These are phyloP conservation scores for Ceratocystis cubensis DNA, from an alignment of 2,329 filamentous ascomycete genomes.

Conservation along the genomic window DNA sequence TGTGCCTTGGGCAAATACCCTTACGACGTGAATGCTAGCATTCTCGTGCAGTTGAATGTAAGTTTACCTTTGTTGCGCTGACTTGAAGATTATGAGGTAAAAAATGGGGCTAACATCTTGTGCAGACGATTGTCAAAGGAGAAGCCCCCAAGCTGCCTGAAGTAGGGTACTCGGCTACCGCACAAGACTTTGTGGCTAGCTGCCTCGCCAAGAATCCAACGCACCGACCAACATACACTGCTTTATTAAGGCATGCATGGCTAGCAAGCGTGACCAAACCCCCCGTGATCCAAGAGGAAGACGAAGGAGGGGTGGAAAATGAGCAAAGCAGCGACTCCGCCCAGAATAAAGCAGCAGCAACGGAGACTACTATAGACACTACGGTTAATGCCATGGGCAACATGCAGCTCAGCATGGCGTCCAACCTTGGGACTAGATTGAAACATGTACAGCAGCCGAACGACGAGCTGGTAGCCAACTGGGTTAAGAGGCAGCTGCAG, in stretches of 20 bases:
- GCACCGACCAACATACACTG: slow-evolving; percentile 84
- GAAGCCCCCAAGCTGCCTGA: slow-evolving; percentile 81
- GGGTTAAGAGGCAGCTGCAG: slow-evolving; percentile 64
- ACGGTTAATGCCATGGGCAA: neutral
- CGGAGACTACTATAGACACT: neutral
- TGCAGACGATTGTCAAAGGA: slow-evolving; percentile 89
- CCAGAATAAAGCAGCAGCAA: neutral
- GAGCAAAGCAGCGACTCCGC: neutral
- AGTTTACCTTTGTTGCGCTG: slow-evolving; percentile 33
- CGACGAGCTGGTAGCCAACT: slow-evolving; percentile 73
- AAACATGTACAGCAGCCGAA: slow-evolving; percentile 33
- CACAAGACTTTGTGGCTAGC: slow-evolving; percentile 73
- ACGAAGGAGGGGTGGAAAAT: slow-evolving; percentile 43
- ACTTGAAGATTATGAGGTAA: neutral
- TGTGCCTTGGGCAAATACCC: slow-evolving; percentile 90
- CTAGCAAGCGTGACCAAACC: slow-evolving; percentile 63
- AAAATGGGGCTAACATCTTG: slow-evolving; percentile 18
- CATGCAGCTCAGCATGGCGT: neutral
- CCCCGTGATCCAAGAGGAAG: slow-evolving; percentile 58
- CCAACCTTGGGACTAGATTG: slow-evolving; percentile 6
- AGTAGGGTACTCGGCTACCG: slow-evolving; percentile 63
- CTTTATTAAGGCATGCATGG: slow-evolving; percentile 84
- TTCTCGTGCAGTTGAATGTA: slow-evolving; percentile 93
- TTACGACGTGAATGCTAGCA: slow-evolving; percentile 96
- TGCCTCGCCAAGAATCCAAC: slow-evolving; percentile 90